phyloP scores from a whole-genome alignment of 345 rosid species.

The Lumnitzera racemosa region DNA sequence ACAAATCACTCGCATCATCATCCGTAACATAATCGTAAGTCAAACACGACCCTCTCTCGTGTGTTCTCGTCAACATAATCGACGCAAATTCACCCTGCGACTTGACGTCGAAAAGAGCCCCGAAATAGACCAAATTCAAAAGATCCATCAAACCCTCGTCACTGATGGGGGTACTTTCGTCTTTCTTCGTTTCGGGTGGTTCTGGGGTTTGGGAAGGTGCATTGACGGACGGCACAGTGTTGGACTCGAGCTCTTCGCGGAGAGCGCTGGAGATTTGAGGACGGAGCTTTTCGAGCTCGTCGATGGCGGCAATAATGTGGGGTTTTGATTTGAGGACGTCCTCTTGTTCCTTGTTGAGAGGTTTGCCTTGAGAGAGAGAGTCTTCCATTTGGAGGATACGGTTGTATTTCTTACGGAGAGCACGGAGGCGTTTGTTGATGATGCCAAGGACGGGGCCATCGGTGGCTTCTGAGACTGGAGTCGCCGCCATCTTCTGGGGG shows the following conservation, averaged over 20 bases:
- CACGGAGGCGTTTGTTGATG: constrained; percentile 88
- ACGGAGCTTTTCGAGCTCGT: constrained; percentile 87
- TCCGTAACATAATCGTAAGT: constrained; percentile 87
- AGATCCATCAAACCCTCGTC: constrained; percentile 47
- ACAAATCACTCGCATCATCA: constrained; percentile 90
- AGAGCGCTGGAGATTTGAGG: constrained; percentile 57
- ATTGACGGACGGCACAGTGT: not conserved
- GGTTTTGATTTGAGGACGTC: constrained; percentile 86
- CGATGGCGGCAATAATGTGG: constrained; percentile 48
- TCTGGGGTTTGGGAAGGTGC: not conserved
- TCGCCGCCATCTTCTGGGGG: constrained; percentile 18
- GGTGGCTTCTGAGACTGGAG: constrained; percentile 26
- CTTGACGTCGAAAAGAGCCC: constrained; percentile 74
- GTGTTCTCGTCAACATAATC: constrained; percentile 72
- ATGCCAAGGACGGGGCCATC: constrained; percentile 83
- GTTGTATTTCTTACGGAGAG: constrained; percentile 77
- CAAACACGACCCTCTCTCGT: constrained; percentile 88
- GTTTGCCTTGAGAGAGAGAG: constrained; percentile 64
- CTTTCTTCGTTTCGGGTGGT: not conserved
- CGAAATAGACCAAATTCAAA: constrained; percentile 68
- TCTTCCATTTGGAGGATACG: constrained; percentile 85
- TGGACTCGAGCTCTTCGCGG: constrained; percentile 57
- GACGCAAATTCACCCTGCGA: constrained; percentile 72
- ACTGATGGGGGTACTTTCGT: constrained; percentile 2
- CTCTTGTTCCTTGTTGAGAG: constrained; percentile 76